Evolutionary conservation across 2,329 filamentous ascomycete genomes (phyloP), one percentile per base, ranked within the genome.

Genomic region (Fusarium penzigii): DNA sequence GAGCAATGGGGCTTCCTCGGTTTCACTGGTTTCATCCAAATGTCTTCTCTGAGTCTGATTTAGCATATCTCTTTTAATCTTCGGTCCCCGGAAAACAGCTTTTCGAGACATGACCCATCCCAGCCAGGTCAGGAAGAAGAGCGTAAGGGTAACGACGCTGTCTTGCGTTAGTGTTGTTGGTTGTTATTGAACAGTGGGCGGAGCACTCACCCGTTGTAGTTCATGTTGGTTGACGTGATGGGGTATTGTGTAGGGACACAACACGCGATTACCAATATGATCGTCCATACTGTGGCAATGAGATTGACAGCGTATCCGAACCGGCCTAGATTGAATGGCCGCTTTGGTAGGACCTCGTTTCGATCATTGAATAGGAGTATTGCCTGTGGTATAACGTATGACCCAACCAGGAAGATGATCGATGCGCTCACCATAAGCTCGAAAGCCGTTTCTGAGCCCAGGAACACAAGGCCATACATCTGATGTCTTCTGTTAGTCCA

Each of bases 371-470:
- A 67, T 0, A 67, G 53, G 1, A 68, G 47, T 3, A 68, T 59
- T 1, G 56, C 58, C 29, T 69, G 66, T 0, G 67, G 67, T 12
- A 69, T 59, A 14, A 60, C 51, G 5, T 57, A 65, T 1, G 63
- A 65, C 0, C 60, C 64, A 29, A 64, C 58, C 0, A 65, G 47
- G 9, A 67, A 67, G 17, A 67, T 61, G 20, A 67, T 66, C 6
- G 62, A 53, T 0, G 63, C 57, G 46, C 56, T 65, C 42, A 67
- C 63, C 61, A 65, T 65, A 3, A 62, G 54, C 0, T 59, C 55
- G 29, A 65, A 65, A 2, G 67, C 67, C 1, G 66, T 67, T 2
- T 62, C 59, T 0, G 65, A 69, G 3, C 66, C 66, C 1, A 69
- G 53, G 42, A 66, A 69, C 1, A 69, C 64, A 6, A 65, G 49